Percentiles rank a stretch among this genome's conserved stretches.
These are phyloP conservation scores for Microbotryum violaceum DNA, from an alignment of 1,284 basidiomycete species.

Conservation along the genomic window DNA sequence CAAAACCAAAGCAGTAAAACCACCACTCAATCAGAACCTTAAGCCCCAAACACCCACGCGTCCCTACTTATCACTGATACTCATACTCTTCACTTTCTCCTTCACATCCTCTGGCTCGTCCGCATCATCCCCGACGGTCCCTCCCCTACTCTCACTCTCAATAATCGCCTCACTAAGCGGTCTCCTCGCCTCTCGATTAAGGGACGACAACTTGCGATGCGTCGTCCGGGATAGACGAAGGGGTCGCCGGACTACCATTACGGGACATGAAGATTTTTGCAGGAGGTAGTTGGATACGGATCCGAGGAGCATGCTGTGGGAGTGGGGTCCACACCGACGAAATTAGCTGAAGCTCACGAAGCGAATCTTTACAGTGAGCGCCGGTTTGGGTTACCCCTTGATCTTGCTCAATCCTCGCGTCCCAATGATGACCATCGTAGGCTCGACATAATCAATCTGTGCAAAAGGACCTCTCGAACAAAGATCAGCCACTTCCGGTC, in stretches of 20 bases:
- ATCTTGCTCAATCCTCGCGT: slow-evolving; percentile 82
- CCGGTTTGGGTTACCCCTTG: slow-evolving; percentile 56
- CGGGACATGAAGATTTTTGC: slow-evolving; percentile 81
- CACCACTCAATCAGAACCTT: no score
- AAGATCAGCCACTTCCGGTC: no score
- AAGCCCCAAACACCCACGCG: no score
- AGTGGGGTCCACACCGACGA: background rate
- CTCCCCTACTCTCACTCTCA: slow-evolving; percentile 51
- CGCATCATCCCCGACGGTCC: slow-evolving; percentile 8
- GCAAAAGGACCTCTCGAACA: no score
- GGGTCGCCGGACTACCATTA: slow-evolving; percentile 69
- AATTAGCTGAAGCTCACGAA: no score
- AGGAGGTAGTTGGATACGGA: slow-evolving; percentile 96
- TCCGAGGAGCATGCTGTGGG: slow-evolving; percentile 76
- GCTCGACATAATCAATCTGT: slow-evolving; percentile 83
- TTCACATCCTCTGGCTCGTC: slow-evolving; percentile 4
- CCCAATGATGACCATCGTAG: slow-evolving; percentile 90
- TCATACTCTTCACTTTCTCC: slow-evolving; percentile 6
- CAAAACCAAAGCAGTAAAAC: no score
- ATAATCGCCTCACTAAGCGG: slow-evolving; percentile 76
- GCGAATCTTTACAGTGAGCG: no score
- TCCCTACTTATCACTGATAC: background rate
- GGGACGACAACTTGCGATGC: slow-evolving; percentile 40
- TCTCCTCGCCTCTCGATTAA: slow-evolving; percentile 54
- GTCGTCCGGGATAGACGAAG: slow-evolving; percentile 60